A percentile compares a stretch with the other conserved stretches of the same genome.
Evolutionary conservation across 768 basidiomycete genomes (phyloP).

Genomic region (Suillus lakei): DNA sequence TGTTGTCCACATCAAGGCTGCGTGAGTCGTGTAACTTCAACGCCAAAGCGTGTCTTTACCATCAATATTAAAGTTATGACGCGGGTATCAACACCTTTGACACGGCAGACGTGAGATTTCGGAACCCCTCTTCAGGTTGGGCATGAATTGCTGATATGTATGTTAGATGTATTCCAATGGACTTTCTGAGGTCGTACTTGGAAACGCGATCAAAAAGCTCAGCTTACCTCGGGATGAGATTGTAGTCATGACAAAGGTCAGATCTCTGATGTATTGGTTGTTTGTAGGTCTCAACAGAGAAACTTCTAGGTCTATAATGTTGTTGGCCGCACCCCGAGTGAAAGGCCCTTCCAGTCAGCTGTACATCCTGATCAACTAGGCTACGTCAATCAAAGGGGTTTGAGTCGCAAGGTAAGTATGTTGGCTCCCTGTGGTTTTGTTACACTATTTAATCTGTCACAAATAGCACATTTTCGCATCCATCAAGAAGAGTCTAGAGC

Average conservation of each 20-base stretch:
- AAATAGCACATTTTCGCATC: conserved; percentile 73
- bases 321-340: conserved; percentile 18
- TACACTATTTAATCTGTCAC: neutral
- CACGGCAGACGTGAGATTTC: conserved; percentile 52
- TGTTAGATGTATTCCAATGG: conserved; percentile 43
- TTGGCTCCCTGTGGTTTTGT: neutral
- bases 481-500: conserved; percentile 62
- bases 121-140: conserved; percentile 34
- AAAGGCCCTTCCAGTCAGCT: conserved; percentile 5
- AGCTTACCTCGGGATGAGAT: conserved; percentile 47
- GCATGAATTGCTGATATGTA: conserved; percentile 27
- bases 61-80: conserved; percentile 43
- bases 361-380: conserved; percentile 41
- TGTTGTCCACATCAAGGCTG: conserved; percentile 42
- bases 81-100: conserved; percentile 70
- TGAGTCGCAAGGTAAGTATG: conserved; percentile 49
- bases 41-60: neutral
- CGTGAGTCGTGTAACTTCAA: conserved; percentile 13
- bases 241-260: conserved; percentile 53
- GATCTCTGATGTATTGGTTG: neutral
- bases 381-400: conserved; percentile 59
- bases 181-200: conserved; percentile 46
- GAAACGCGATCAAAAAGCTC: conserved; percentile 49
- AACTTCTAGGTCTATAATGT: conserved; percentile 15
- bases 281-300: neutral